phyloP scores from a whole-genome alignment of 2,329 filamentous ascomycete species.

The Cladophialophora exuberans region DNA sequence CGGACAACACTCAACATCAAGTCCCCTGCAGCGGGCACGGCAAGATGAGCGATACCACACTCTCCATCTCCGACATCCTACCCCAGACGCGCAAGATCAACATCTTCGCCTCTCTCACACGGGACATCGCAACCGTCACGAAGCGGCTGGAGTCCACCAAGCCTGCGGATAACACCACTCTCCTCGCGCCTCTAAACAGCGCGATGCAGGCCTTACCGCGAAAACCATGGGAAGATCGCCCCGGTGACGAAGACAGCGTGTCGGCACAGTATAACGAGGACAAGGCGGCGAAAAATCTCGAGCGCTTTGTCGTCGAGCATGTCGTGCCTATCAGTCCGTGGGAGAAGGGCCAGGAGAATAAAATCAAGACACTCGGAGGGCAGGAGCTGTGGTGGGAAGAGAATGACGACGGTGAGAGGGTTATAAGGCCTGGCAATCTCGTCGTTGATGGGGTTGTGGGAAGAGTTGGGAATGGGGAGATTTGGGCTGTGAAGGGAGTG shows the following conservation, averaged over 20 bases:
- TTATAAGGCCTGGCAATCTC: slow-evolving; percentile 70
- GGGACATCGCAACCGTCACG: slow-evolving; percentile 72
- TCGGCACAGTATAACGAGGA: slow-evolving; percentile 68
- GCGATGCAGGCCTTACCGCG: slow-evolving; percentile 76
- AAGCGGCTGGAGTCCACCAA: slow-evolving; percentile 65
- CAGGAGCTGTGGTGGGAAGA: slow-evolving; percentile 82
- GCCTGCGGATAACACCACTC: slow-evolving; percentile 70
- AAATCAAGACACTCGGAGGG: slow-evolving; percentile 69
- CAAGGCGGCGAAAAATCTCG: slow-evolving; percentile 75
- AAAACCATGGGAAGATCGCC: slow-evolving; percentile 75
- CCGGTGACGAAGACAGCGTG: slow-evolving; percentile 27
- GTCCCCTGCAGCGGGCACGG: slow-evolving; percentile 3
- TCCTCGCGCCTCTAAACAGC: slow-evolving; percentile 84
- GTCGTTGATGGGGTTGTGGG: slow-evolving; percentile 75
- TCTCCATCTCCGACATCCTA: slow-evolving; percentile 83
- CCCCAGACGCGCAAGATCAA: slow-evolving; percentile 77
- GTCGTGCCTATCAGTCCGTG: slow-evolving; percentile 77
- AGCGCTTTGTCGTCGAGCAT: slow-evolving; percentile 83
- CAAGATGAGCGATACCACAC: slow-evolving; percentile 44
- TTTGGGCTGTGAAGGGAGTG: slow-evolving; percentile 74
- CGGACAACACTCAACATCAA: slow-evolving; percentile 1
- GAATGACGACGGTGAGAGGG: slow-evolving; percentile 64
- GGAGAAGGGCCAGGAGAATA: slow-evolving; percentile 65
- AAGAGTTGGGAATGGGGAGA: slow-evolving; percentile 82
- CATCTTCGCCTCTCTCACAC: slow-evolving; percentile 79